Percentiles rank a stretch among this genome's conserved stretches.
phyloP scores from a whole-genome alignment of 192 early-diverging fungal species.

The Backusella psychrophila region DNA sequence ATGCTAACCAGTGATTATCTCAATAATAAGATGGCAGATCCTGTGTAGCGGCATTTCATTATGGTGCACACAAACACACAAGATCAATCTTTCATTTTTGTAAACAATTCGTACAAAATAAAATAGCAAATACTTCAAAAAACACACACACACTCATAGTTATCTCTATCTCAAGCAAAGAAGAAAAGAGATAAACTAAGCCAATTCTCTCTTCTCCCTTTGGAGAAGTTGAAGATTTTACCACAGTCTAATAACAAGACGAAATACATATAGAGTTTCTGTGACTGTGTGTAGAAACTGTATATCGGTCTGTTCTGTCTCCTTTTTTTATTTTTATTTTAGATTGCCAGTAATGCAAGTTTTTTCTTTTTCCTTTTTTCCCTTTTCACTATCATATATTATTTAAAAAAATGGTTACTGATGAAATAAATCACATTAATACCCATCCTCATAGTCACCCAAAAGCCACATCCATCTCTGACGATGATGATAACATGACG shows the following conservation, averaged over 20 bases:
- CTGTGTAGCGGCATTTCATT: too few relatives aligned
- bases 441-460: neutral
- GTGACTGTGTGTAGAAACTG: neutral
- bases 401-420: neutral
- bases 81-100: too few relatives aligned
- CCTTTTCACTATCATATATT: neutral
- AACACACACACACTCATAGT: neutral
- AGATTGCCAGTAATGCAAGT: neutral
- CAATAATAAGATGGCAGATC: too few relatives aligned
- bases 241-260: neutral
- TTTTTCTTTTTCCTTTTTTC: neutral
- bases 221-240: conserved; percentile 2
- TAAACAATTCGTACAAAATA: too few relatives aligned
- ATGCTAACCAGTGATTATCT: too few relatives aligned
- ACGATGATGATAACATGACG: neutral
- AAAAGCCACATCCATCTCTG: neutral
- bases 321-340: neutral
- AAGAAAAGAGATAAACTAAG: neutral
- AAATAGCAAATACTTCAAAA: neutral
- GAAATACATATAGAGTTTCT: neutral
- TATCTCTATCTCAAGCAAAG: neutral
- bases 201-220: neutral
- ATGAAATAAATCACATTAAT: neutral
- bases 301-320: neutral
- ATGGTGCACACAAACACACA: too few relatives aligned